Conservation (phyloP, 2,329 filamentous ascomycete species). For the Exophiala dermatitidis region DNA sequence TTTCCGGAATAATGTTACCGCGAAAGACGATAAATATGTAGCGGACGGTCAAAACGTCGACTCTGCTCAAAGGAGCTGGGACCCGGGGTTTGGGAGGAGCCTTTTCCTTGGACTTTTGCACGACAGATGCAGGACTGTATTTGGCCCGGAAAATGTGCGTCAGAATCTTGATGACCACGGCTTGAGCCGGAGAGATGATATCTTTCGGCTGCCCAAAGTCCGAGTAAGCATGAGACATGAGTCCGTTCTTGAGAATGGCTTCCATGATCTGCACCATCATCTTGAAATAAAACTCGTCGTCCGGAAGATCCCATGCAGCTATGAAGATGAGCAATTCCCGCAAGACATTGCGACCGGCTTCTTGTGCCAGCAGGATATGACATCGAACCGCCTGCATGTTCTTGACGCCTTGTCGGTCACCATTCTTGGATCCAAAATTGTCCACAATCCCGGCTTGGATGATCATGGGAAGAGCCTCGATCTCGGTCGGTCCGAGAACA, state of each 20-base stretch:
- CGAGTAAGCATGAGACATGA: conserved; percentile 88
- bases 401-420: conserved; percentile 50
- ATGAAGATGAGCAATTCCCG: conserved; percentile 92
- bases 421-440: conserved; percentile 57
- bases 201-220: conserved; percentile 88
- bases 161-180: conserved; percentile 81
- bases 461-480: conserved; percentile 94
- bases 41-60: conserved; percentile 64
- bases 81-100: conserved; percentile 44
- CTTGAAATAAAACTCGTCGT: conserved; percentile 91
- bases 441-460: conserved; percentile 92
- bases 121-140: conserved; percentile 42
- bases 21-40: conserved; percentile 92
- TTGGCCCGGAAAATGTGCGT: conserved; percentile 77
- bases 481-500: conserved; percentile 88
- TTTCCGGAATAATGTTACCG: conserved; percentile 86
- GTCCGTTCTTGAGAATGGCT: conserved; percentile 77
- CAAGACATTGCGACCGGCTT: conserved; percentile 82
- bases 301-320: conserved; percentile 90
- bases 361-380: conserved; percentile 79
- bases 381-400: conserved; percentile 88
- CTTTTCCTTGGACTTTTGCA: conserved; percentile 45
- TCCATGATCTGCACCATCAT: conserved; percentile 95
- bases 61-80: conserved; percentile 49
- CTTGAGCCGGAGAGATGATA: conserved; percentile 91